These are phyloP conservation scores for Phytophthora europaea DNA, from an alignment of 352 stramenopile species.

Conservation along the genomic window DNA sequence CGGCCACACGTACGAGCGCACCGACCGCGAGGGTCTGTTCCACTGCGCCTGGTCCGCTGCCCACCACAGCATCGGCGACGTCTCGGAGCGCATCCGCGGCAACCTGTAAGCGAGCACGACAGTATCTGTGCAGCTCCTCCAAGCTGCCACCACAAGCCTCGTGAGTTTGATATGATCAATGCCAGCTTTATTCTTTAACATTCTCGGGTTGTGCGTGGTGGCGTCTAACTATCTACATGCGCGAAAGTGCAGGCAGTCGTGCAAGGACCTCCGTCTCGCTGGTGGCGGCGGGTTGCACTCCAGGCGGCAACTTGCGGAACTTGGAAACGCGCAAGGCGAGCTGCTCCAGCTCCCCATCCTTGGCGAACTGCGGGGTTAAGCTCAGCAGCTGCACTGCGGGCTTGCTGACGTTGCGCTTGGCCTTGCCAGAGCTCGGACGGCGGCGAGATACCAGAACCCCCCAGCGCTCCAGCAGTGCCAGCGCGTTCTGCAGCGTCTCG, in stretches of 20 bases:
- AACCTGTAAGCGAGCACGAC: slow-evolving; percentile 81
- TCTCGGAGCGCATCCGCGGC: slow-evolving; percentile 93
- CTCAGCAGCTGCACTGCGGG: slow-evolving; percentile 39
- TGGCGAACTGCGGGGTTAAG: slow-evolving; percentile 53
- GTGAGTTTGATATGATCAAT: slow-evolving; percentile 49
- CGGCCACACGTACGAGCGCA: slow-evolving; percentile 98
- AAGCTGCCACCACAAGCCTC: slow-evolving; percentile 28
- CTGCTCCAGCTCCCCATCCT: slow-evolving; percentile 68
- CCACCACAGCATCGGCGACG: slow-evolving; percentile 98
- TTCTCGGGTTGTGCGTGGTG: not conserved
- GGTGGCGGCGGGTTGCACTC: slow-evolving; percentile 45
- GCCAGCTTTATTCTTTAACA: slow-evolving; percentile 35
- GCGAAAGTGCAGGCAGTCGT: slow-evolving; percentile 73
- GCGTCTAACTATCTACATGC: slow-evolving; percentile 54
- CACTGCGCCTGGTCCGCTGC: slow-evolving; percentile 98
- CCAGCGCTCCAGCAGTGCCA: slow-evolving; percentile 75
- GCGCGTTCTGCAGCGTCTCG: slow-evolving; percentile 85
- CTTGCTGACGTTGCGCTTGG: slow-evolving; percentile 18
- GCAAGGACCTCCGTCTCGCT: slow-evolving; percentile 74
- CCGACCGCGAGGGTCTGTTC: slow-evolving; percentile 95
- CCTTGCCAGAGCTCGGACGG: slow-evolving; percentile 15
- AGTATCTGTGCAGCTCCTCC: slow-evolving; percentile 18
- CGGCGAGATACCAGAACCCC: slow-evolving; percentile 57
- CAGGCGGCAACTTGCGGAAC: slow-evolving; percentile 79
- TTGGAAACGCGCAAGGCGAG: slow-evolving; percentile 71